These are phyloP conservation scores for Candida jianshihensis DNA, from an alignment of 805 yeast species.

Conservation along the genomic window DNA sequence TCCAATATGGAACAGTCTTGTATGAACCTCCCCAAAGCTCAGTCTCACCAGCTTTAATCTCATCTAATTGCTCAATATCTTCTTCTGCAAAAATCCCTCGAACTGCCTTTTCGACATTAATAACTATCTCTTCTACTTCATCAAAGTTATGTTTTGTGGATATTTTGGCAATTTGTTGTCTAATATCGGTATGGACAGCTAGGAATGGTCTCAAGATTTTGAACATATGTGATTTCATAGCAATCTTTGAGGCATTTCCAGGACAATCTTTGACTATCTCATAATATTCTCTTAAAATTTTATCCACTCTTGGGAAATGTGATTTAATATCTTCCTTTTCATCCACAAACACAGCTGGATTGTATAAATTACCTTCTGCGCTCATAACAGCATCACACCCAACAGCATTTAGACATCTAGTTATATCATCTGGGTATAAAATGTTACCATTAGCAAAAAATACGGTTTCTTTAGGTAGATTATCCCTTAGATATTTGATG, in stretches of 20 bases:
- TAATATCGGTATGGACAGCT: constrained; percentile 65
- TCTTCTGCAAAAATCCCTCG: constrained; percentile 43
- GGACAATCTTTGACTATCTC: constrained; percentile 52
- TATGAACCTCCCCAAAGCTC: constrained; percentile 79
- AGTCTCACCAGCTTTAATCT: constrained; percentile 43
- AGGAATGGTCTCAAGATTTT: constrained; percentile 79
- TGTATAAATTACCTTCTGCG: constrained; percentile 91
- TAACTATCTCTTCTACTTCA: constrained; percentile 49
- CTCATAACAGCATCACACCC: constrained; percentile 92
- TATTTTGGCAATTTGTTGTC: constrained; percentile 60
- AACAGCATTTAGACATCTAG: constrained; percentile 56
- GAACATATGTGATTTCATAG: constrained; percentile 91
- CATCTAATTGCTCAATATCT: constrained; percentile 51
- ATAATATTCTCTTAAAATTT: constrained; percentile 75
- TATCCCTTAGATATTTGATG: constrained; percentile 67
- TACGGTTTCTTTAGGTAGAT: constrained; percentile 72
- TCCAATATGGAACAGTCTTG: constrained; percentile 84
- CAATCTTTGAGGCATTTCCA: constrained; percentile 61
- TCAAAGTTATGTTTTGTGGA: constrained; percentile 38
- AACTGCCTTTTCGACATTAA: constrained; percentile 62
- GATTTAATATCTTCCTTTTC: constrained; percentile 42
- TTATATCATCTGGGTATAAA: constrained; percentile 80
- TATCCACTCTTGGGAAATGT: constrained; percentile 82
- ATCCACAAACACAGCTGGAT: constrained; percentile 82
- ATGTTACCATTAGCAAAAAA: constrained; percentile 93